Evolutionary conservation across 2,329 filamentous ascomycete genomes (phyloP).

Genomic region (Pestalotiopsis sp.): DNA sequence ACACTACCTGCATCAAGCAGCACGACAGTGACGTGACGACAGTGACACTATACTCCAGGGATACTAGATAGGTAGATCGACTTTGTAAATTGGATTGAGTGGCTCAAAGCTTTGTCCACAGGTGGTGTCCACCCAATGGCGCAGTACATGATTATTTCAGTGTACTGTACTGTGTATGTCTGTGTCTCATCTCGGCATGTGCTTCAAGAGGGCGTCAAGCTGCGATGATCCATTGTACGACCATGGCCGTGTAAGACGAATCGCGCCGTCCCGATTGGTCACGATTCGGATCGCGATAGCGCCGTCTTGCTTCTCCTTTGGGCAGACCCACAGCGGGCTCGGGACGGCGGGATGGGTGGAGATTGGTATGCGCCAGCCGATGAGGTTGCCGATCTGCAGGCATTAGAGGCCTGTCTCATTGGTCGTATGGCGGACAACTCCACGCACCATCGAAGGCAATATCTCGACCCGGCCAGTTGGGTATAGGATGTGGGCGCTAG

Average conservation of each 20-base stretch:
- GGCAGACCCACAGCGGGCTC: neutral
- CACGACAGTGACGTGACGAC: neutral
- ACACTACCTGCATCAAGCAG: neutral
- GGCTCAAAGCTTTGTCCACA: neutral
- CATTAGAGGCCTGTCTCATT: neutral
- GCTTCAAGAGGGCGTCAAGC: neutral
- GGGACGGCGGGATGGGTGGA: neutral
- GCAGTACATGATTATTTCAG: neutral
- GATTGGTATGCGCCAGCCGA: neutral
- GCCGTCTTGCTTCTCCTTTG: neutral
- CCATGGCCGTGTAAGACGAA: neutral
- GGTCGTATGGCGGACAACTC: neutral
- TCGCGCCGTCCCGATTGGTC: neutral
- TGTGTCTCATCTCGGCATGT: neutral
- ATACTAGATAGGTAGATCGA: neutral
- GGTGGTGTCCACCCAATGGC: neutral
- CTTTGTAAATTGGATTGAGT: neutral
- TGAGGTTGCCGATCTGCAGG: neutral
- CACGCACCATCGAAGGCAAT: constrained; percentile 4
- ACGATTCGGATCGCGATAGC: neutral
- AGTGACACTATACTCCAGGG: neutral
- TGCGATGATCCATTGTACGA: neutral
- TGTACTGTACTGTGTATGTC: too few relatives aligned
- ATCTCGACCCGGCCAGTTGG: neutral
- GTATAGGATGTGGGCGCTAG: neutral